phyloP scores from a whole-genome alignment of 1,284 basidiomycete genomes.

The Puccinia novopanici region DNA sequence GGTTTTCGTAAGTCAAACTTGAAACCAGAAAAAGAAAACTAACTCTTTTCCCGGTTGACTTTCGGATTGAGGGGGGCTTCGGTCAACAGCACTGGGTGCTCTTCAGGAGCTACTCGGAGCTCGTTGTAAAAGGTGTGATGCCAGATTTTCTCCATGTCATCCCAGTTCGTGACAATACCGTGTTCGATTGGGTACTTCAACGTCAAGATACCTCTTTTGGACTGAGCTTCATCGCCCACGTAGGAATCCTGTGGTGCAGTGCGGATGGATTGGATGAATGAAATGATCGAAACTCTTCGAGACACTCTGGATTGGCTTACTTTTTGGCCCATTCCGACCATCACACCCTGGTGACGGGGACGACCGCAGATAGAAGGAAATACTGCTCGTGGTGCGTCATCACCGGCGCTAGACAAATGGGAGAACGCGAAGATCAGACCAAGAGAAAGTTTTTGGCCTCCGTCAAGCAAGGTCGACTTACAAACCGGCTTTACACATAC shows the following conservation, averaged over 20 bases:
- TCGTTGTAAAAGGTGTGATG: constrained; percentile 65
- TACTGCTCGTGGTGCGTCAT: constrained; percentile 75
- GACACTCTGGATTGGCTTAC: constrained; percentile 16
- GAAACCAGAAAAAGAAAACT: not conserved
- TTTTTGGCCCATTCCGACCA: constrained; percentile 67
- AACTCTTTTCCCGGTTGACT: constrained; percentile 91
- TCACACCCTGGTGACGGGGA: constrained; percentile 87
- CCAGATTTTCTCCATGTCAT: constrained; percentile 95
- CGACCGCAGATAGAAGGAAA: constrained; percentile 86
- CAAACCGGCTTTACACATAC: constrained; percentile 84
- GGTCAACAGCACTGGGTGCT: constrained; percentile 89
- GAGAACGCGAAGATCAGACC: not conserved
- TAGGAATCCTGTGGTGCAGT: constrained; percentile 62
- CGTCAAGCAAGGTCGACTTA: constrained; percentile 29
- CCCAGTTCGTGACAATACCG: constrained; percentile 91
- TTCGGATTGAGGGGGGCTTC: constrained; percentile 94
- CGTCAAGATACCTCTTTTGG: constrained; percentile 91
- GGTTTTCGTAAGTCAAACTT: not conserved
- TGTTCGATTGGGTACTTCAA: constrained; percentile 70
- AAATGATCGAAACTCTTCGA: not conserved
- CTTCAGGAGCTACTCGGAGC: constrained; percentile 67
- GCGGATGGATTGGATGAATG: not conserved
- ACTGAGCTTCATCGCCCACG: constrained; percentile 78
- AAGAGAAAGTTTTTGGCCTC: not conserved
- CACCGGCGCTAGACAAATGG: constrained; percentile 63